Evolutionary conservation across 805 yeast species (phyloP).

Genomic region (Myxozyma geophila): DNA sequence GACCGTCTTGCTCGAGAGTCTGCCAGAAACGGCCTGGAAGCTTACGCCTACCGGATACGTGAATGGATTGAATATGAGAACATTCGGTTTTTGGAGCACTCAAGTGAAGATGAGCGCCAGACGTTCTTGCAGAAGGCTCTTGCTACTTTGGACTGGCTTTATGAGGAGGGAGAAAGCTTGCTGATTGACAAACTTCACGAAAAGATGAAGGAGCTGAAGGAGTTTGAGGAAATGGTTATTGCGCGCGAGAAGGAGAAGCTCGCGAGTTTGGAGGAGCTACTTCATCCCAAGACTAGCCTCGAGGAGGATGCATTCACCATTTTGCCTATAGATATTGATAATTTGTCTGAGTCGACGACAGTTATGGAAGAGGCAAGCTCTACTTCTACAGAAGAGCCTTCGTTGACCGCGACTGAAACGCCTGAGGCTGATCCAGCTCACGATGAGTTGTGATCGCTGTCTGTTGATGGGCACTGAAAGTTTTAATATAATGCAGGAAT

Average conservation of each 20-base stretch:
- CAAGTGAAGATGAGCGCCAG: slow-evolving; percentile 35
- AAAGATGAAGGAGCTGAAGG: slow-evolving; percentile 39
- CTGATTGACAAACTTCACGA: slow-evolving; percentile 47
- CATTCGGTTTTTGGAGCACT: slow-evolving; percentile 43
- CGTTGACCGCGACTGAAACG: slow-evolving; percentile 12
- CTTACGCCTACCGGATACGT: slow-evolving; percentile 71
- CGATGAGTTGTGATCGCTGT: slow-evolving; percentile 20
- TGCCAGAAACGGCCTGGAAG: slow-evolving; percentile 70
- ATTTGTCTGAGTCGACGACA: slow-evolving; percentile 4
- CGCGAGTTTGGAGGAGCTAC: slow-evolving; percentile 2
- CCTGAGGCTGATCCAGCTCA: slow-evolving; percentile 7
- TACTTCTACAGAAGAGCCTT: slow-evolving; percentile 3
- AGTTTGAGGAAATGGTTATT: slow-evolving; percentile 31
- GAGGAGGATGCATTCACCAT: slow-evolving; percentile 11
- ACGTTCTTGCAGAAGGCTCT: slow-evolving; percentile 41
- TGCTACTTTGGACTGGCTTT: slow-evolving; percentile 75
- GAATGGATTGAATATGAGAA: slow-evolving; percentile 59
- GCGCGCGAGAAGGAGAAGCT: slow-evolving; percentile 22
- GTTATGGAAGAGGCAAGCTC: slow-evolving; percentile 7
- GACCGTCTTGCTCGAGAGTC: slow-evolving; percentile 60
- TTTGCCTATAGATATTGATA: slow-evolving; percentile 9
- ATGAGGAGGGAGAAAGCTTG: slow-evolving; percentile 66
- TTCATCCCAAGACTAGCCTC: slow-evolving; percentile 4
- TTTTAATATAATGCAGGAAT: not conserved
- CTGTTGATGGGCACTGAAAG: not conserved